Base-by-base conservation (phyloP, 1,139 yeast species). In the Geotrichum citri-aurantii region DNA sequence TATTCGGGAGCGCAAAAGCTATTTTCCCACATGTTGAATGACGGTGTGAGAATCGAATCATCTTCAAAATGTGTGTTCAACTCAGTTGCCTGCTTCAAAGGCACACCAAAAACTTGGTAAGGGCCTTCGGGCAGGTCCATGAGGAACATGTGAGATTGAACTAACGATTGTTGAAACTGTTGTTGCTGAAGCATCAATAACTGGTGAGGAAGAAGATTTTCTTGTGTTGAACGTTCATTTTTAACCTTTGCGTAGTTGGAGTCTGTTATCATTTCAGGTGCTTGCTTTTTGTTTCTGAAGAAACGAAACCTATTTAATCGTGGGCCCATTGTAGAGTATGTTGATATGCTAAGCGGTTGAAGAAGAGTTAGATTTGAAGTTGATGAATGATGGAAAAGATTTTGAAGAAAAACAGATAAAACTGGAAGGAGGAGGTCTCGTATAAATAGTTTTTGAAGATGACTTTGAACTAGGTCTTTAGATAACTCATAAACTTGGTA, bases 91-190 rank as follows among this genome's bases (percentile, higher is more conserved):
- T 65, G 65, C 31, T 63, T 64, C 48, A 70, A 59, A 2, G 67
- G 57, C 52, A 64, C 48, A 5, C 70, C 71, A 62, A 70, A 70
- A 8, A 69, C 68, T 21, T 66, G 37, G 37, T 31, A 48, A 6
- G 50, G 33, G 50, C 50, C 50, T 3, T 24, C 17, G 11, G 50
- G 26, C n/a, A 42, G 14, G n/a, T 19, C n/a, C 67, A 24, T 17
- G 21, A 37, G 23, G 26, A 50, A 26, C 3, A 23, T 31, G 24
- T 31, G 50, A 1, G 49, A 37, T 10, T 48, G 52, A 21, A 54
- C 63, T 51, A 29, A 3, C 11, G 27, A 21, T 11, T 51, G 57
- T 4, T 42, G 26, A n/a, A 48, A 23, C 27, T 23, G 42, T 24
- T 24, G 40, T 37, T 29, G 26, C 21, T 46, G 51, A 12, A 46